Conservation (phyloP, 164 flowering plant species). For the Taxillus chinensis region DNA sequence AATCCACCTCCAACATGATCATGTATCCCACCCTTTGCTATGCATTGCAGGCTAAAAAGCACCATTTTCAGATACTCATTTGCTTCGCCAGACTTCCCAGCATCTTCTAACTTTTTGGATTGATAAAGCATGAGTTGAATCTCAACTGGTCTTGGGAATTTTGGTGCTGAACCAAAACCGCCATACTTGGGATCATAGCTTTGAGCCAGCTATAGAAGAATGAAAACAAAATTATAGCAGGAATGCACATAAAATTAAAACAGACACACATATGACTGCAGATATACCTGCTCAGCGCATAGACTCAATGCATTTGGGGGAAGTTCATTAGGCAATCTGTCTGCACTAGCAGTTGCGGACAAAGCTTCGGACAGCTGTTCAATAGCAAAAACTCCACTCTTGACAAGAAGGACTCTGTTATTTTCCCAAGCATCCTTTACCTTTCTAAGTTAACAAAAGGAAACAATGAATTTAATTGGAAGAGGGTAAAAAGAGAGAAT, state of each 20-base stretch:
- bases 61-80: conserved; percentile 49
- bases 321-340: conserved; percentile 45
- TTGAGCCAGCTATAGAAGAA: conserved; percentile 38
- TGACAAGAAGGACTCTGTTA: conserved; percentile 54
- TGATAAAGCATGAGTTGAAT: conserved; percentile 73
- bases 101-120: conserved; percentile 52
- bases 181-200: conserved; percentile 64
- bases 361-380: conserved; percentile 85
- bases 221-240: background rate
- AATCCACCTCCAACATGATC: conserved; percentile 98
- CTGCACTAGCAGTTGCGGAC: conserved; percentile 44
- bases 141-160: conserved; percentile 96
- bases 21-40: conserved; percentile 93
- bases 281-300: conserved; percentile 66
- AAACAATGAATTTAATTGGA: background rate
- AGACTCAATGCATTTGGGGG: conserved; percentile 36
- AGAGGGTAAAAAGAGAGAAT: background rate
- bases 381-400: conserved; percentile 76
- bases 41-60: conserved; percentile 57
- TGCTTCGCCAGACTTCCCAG: conserved; percentile 42
- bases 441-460: conserved; percentile 33
- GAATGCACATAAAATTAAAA: background rate
- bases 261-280: no score
- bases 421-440: conserved; percentile 90
- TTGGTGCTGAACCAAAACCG: conserved; percentile 91